Evolutionary conservation across 2,329 filamentous ascomycete species (phyloP).

Genomic region (Microcyclosporella mali): DNA sequence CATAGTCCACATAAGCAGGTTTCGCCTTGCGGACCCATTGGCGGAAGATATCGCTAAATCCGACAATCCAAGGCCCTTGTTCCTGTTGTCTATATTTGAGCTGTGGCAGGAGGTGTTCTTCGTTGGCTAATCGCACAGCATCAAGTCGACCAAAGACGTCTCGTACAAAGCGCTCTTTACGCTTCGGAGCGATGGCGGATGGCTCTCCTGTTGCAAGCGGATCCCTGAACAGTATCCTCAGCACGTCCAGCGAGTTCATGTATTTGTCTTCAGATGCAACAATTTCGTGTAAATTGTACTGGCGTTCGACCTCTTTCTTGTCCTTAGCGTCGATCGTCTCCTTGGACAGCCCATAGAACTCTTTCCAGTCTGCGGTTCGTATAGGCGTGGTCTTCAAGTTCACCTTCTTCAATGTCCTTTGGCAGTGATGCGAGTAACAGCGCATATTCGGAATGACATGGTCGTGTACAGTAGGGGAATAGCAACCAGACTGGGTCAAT

Average conservation of each 20-base stretch:
- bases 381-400: conserved; percentile 71
- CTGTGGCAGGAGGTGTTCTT: conserved; percentile 84
- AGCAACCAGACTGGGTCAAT: conserved; percentile 84
- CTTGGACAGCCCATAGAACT: conserved; percentile 77
- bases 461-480: conserved; percentile 73
- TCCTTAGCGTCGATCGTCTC: conserved; percentile 64
- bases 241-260: conserved; percentile 80
- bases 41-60: conserved; percentile 94
- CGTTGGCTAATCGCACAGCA: conserved; percentile 81
- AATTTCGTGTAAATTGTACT: conserved; percentile 93
- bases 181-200: conserved; percentile 71
- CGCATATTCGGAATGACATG: conserved; percentile 58
- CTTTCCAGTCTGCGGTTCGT: conserved; percentile 77
- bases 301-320: conserved; percentile 84
- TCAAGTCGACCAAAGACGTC: conserved; percentile 91
- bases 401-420: conserved; percentile 88
- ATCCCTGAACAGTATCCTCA: conserved; percentile 80
- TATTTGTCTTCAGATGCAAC: conserved; percentile 88
- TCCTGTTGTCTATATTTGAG: conserved; percentile 96
- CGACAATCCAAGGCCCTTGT: conserved; percentile 87
- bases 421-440: conserved; percentile 92
- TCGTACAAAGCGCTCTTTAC: conserved; percentile 69
- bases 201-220: conserved; percentile 66
- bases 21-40: conserved; percentile 98
- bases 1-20: conserved; percentile 84